Evolutionary conservation across 139 green algal genomes (phyloP), one percentile per base, ranked within the genome.

Genomic region (Edaphochlamys debaryana): DNA sequence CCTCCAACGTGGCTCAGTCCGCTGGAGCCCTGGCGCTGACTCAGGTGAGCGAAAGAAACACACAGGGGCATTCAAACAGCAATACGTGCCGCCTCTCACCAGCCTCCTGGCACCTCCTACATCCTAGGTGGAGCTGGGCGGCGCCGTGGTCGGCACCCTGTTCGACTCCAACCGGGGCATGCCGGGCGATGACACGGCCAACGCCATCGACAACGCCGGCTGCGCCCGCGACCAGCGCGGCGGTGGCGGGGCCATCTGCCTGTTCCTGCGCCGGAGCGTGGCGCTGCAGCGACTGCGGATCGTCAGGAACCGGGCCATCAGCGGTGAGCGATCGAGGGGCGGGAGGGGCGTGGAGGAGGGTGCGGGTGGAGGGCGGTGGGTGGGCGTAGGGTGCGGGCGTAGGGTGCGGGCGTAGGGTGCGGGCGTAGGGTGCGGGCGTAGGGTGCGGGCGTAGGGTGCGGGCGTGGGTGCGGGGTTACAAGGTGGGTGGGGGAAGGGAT

Each of bases 201-300:
- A 41, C n/a, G n/a, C n/a, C 11, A 9, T 60, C 27, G 69, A 38
- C 36, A 23, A 79, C 36, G 50, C 72, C 45, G 36, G 36, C 48
- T 79, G 72, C 72, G 38, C 9, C 36, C 48, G 72, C 30, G 72
- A 79, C 60, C 52, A 25, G 8, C 8, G 20, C 23, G 72, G 72
- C 36, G 72, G 72, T 37, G 72, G 72, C 32, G 72, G 72, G 52
- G 72, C 23, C 19, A 9, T 52, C 25, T 79, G 72, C 36, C 7
- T 79, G 0, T 37, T n/a, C 36, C 72, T 79, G 1, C 37, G 36
- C 52, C 36, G 37, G 13, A 50, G 23, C 23, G 72, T 79, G n/a
- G 17, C 30, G 29, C 7, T 79, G 7, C 11, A 9, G 13, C 37
- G 54, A 3, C 25, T 25, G 4, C 0, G 13, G 20, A 50, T 79